Conservation (phyloP, 2,329 filamentous ascomycete species). For the Corniculantispora saksenae region DNA sequence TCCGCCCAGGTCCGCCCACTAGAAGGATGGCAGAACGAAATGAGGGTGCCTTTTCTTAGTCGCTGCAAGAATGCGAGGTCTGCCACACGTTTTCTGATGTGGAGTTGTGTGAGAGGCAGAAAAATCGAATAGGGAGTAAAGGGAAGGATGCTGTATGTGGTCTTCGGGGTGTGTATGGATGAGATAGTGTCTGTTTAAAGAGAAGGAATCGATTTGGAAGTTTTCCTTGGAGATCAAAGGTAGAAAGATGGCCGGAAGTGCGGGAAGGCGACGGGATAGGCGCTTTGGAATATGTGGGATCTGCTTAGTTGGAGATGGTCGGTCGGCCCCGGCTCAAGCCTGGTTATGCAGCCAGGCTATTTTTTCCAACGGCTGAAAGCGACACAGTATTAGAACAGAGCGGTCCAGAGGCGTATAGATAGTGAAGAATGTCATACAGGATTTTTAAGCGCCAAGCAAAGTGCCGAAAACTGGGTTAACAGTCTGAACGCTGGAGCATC, state of each 20-base stretch:
- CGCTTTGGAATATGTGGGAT: slow-evolving; percentile 13
- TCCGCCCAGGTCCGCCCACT: slow-evolving; percentile 6
- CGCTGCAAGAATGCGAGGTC: not conserved
- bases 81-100: not conserved
- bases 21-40: not conserved
- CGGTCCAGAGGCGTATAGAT: slow-evolving; percentile 6
- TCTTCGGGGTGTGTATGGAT: not conserved
- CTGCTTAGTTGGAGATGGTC: slow-evolving; percentile 8
- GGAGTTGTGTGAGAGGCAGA: not conserved
- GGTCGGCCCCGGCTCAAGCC: slow-evolving; percentile 6
- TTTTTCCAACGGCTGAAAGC: not conserved
- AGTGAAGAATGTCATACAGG: not conserved
- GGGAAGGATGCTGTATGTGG: not conserved
- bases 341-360: not conserved
- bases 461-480: not conserved
- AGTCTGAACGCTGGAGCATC: not conserved
- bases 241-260: not conserved
- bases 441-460: not conserved
- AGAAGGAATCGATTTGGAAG: not conserved
- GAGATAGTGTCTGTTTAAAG: not conserved
- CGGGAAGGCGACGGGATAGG: slow-evolving; percentile 9
- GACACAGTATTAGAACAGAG: not conserved
- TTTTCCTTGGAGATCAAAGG: not conserved
- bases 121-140: not conserved
- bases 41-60: not conserved